Percentiles rank a stretch among this genome's conserved stretches.
phyloP scores from a whole-genome alignment of 1,284 basidiomycete genomes.

The Cryptococcus wingfieldii region DNA sequence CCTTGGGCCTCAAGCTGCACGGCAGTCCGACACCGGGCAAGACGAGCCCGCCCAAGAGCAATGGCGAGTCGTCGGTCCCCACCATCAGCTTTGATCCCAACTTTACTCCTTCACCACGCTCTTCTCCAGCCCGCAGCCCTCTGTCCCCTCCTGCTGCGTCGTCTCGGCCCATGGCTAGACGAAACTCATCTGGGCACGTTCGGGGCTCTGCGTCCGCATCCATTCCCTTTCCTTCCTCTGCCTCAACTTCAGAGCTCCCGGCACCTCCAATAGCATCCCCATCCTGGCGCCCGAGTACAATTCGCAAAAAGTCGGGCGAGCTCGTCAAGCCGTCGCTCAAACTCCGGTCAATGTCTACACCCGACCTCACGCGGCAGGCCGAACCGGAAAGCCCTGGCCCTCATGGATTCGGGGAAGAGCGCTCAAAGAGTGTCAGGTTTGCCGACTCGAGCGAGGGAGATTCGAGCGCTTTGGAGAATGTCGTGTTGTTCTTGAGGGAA shows the following conservation, averaged over 20 bases:
- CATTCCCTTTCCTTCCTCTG: constrained; percentile 26
- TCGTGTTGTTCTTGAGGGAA: constrained; percentile 47
- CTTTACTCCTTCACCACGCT: neutral
- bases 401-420: constrained; percentile 34
- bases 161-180: constrained; percentile 1
- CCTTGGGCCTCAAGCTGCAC: constrained; percentile 30
- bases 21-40: constrained; percentile 23
- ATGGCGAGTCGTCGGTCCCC: neutral
- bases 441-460: constrained; percentile 37
- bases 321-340: constrained; percentile 50
- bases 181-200: constrained; percentile 17
- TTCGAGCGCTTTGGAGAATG: constrained; percentile 41
- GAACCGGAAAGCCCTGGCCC: constrained; percentile 15
- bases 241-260: constrained; percentile 18
- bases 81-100: neutral
- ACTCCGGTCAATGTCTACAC: constrained; percentile 46
- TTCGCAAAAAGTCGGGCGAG: constrained; percentile 50
- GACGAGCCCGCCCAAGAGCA: constrained; percentile 4
- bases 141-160: constrained; percentile 7
- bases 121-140: neutral
- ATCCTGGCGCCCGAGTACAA: constrained; percentile 22
- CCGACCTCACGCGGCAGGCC: constrained; percentile 40
- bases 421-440: constrained; percentile 47
- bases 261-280: constrained; percentile 4
- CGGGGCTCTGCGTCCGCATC: constrained; percentile 19